Evolutionary conservation across 129 eudicot species (phyloP).

Genomic region (Flaveria linearis): DNA sequence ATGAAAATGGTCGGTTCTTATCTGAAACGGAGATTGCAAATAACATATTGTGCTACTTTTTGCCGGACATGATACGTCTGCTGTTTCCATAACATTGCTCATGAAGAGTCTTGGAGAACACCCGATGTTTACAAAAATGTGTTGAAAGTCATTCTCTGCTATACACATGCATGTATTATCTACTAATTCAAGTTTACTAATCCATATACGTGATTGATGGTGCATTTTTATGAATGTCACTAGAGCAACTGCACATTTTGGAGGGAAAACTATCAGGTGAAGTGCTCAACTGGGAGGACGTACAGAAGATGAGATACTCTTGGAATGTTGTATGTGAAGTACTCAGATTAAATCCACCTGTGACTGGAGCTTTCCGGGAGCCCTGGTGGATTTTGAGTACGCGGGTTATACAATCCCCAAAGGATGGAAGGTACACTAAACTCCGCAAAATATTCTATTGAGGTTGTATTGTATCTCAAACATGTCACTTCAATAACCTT

Average conservation of each 20-base stretch:
- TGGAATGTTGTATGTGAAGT: slow-evolving; percentile 64
- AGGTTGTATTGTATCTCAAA: neutral
- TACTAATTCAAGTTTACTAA: too few relatives aligned
- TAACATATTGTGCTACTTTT: slow-evolving; percentile 24
- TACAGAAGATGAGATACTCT: too few relatives aligned
- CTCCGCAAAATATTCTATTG: neutral
- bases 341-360: slow-evolving; percentile 48
- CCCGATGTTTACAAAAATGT: slow-evolving; percentile 29
- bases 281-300: too few relatives aligned
- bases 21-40: slow-evolving; percentile 21
- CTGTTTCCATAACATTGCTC: slow-evolving; percentile 22
- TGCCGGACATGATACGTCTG: slow-evolving; percentile 34
- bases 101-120: slow-evolving; percentile 27
- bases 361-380: slow-evolving; percentile 48
- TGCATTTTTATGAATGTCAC: too few relatives aligned
- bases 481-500: neutral
- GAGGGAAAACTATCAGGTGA: too few relatives aligned
- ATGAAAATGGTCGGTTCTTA: slow-evolving; percentile 14
- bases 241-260: too few relatives aligned
- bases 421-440: slow-evolving; percentile 51
- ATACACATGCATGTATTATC: neutral
- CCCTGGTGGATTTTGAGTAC: slow-evolving; percentile 49
- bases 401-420: slow-evolving; percentile 58
- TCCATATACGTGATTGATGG: too few relatives aligned
- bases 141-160: neutral